A percentile compares a stretch with the other conserved stretches of the same genome.
Evolutionary conservation across 2,329 filamentous ascomycete genomes (phyloP).

Genomic region (Karstenula rhodostoma): DNA sequence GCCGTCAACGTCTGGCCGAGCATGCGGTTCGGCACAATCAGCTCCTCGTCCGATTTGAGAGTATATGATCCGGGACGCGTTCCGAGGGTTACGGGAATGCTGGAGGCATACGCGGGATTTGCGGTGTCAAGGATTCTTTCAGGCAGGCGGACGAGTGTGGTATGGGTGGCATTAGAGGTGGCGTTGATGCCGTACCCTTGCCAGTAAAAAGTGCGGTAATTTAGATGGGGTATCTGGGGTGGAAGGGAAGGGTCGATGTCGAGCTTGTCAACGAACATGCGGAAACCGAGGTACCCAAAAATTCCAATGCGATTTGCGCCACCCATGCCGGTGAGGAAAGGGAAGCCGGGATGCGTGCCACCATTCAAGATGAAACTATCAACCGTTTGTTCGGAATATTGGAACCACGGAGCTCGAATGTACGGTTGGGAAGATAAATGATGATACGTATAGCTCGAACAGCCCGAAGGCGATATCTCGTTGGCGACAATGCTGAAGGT

Average conservation of each 20-base stretch:
- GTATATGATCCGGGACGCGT: constrained; percentile 53
- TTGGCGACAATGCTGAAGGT: constrained; percentile 74
- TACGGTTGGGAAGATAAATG: constrained; percentile 71
- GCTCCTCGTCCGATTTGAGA: constrained; percentile 56
- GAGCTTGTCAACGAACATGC: constrained; percentile 66
- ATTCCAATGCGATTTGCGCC: constrained; percentile 73
- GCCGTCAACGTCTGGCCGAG: constrained; percentile 63
- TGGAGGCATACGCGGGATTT: constrained; percentile 61
- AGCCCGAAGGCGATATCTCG: constrained; percentile 70
- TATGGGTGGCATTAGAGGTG: constrained; percentile 70
- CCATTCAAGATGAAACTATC: constrained; percentile 69
- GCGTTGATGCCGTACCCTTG: constrained; percentile 70
- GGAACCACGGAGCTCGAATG: constrained; percentile 71
- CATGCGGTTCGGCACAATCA: constrained; percentile 67
- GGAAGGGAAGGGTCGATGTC: constrained; percentile 71
- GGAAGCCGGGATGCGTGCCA: constrained; percentile 72
- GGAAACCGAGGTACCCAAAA: constrained; percentile 72
- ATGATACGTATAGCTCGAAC: constrained; percentile 72
- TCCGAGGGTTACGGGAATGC: constrained; percentile 68
- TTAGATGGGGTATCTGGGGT: constrained; percentile 68
- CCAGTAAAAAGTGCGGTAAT: constrained; percentile 72
- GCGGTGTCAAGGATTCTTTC: constrained; percentile 60
- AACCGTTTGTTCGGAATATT: constrained; percentile 73
- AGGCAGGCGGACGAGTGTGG: constrained; percentile 64
- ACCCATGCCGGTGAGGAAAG: constrained; percentile 75